Evolutionary conservation across 2,329 filamentous ascomycete genomes (phyloP).

Genomic region (Ilyonectria sp.): DNA sequence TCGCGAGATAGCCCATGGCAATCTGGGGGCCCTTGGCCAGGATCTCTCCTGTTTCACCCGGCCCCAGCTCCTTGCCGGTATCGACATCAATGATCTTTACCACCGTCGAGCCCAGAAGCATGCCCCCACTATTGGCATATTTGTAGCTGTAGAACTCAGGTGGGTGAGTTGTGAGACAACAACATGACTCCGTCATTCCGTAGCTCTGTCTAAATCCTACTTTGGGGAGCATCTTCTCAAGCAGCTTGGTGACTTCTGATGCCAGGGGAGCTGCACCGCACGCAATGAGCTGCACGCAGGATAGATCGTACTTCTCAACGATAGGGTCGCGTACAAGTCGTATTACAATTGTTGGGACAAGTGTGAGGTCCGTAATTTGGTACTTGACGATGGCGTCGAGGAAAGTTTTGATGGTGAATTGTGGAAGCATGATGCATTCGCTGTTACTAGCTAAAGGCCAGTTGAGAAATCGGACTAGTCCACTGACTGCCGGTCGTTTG

Average conservation of each 20-base stretch:
- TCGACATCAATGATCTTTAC: constrained; percentile 80
- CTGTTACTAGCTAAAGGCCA: constrained; percentile 40
- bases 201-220: constrained; percentile 66
- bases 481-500: constrained; percentile 10
- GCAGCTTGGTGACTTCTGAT: constrained; percentile 20
- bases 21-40: constrained; percentile 81
- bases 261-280: constrained; percentile 39
- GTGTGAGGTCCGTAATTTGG: constrained; percentile 41
- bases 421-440: constrained; percentile 42
- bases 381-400: constrained; percentile 39
- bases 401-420: constrained; percentile 42
- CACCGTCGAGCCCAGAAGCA: constrained; percentile 69
- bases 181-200: constrained; percentile 88
- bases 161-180: constrained; percentile 83
- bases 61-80: constrained; percentile 67
- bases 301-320: constrained; percentile 33
- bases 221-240: constrained; percentile 34
- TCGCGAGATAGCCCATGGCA: constrained; percentile 84
- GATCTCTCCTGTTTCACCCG: constrained; percentile 80
- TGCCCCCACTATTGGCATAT: constrained; percentile 23
- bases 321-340: constrained; percentile 41
- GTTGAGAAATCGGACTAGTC: constrained; percentile 35
- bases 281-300: constrained; percentile 28
- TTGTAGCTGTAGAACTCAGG: constrained; percentile 71
- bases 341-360: constrained; percentile 46